Conservation (phyloP, 75 land plant genomes). For the Isoetes taiwanensis region DNA sequence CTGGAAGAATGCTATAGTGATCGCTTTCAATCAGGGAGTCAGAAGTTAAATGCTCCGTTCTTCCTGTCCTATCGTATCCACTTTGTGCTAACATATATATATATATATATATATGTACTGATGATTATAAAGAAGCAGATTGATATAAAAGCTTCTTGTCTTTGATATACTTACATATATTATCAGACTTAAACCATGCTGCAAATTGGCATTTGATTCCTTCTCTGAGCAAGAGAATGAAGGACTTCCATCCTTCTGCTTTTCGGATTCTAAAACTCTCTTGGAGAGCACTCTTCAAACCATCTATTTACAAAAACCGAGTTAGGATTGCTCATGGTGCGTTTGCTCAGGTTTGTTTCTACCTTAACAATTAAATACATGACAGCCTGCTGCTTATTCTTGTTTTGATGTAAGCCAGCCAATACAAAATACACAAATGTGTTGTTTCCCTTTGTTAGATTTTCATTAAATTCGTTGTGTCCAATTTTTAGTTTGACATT, state of each 20-base stretch:
- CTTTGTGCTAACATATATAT: not conserved
- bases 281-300: conserved; percentile 21
- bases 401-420: not conserved
- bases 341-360: conserved; percentile 24
- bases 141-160: not conserved
- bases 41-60: conserved; percentile 30
- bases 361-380: not conserved
- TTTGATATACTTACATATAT: too few relatives aligned
- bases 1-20: conserved; percentile 26
- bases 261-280: conserved; percentile 17
- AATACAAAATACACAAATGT: not conserved
- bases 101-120: not conserved
- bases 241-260: conserved; percentile 13
- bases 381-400: not conserved
- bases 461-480: not conserved
- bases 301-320: conserved; percentile 19
- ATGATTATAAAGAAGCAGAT: not conserved
- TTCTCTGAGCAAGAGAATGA: conserved; percentile 12
- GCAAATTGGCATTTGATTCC: conserved; percentile 18
- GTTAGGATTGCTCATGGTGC: conserved; percentile 31
- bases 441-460: not conserved
- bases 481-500: not conserved
- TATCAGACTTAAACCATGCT: conserved; percentile 25
- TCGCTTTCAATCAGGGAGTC: conserved; percentile 22
- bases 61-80: conserved; percentile 31